Percentiles rank a stretch among this genome's conserved stretches.
phyloP scores from a whole-genome alignment of 2,329 filamentous ascomycete species.

The Fusarium pilosicola region DNA sequence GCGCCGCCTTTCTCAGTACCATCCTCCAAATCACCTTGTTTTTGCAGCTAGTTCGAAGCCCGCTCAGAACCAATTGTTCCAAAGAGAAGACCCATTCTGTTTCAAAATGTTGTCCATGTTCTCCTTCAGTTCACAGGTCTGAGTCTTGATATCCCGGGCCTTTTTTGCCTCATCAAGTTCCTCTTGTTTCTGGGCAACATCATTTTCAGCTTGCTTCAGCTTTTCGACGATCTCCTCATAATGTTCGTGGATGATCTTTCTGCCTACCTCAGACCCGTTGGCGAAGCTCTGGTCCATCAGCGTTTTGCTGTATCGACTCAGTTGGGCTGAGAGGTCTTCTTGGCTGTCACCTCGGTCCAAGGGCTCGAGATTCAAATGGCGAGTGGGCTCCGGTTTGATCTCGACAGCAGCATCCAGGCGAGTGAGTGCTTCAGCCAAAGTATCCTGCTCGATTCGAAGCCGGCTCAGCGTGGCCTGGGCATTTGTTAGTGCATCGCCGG shows the following conservation, averaged over 20 bases:
- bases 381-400: background rate
- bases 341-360: background rate
- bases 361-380: background rate
- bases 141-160: background rate
- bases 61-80: background rate
- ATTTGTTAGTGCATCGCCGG: background rate
- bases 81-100: background rate
- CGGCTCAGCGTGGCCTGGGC: background rate
- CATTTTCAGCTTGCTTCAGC: background rate
- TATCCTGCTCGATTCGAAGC: background rate
- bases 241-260: background rate
- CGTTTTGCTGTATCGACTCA: background rate
- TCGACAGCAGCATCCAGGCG: background rate
- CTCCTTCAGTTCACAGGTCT: background rate
- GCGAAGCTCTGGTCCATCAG: background rate
- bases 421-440: background rate
- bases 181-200: background rate
- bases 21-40: background rate
- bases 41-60: background rate
- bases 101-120: background rate
- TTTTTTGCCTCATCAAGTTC: background rate
- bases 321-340: background rate
- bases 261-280: background rate
- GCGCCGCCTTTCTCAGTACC: too few relatives aligned
- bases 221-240: background rate